A percentile compares a stretch with the other conserved stretches of the same genome.
These are phyloP conservation scores for Davidsoniella eucalypti DNA, from an alignment of 2,329 filamentous ascomycete genomes.

Conservation along the genomic window DNA sequence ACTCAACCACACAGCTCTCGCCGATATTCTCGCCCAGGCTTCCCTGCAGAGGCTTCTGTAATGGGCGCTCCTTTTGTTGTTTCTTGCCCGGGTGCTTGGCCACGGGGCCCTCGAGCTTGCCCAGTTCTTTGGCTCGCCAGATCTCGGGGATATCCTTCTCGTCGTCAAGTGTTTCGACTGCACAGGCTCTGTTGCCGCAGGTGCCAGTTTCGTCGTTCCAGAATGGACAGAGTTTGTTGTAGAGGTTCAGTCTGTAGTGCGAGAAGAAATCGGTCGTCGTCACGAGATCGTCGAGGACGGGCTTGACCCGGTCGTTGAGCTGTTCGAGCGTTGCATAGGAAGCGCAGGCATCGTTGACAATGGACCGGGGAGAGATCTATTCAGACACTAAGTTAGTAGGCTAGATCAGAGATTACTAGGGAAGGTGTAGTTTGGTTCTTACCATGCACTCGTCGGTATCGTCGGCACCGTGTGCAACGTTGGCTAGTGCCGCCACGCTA, in stretches of 20 bases:
- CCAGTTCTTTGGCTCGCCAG: constrained; percentile 82
- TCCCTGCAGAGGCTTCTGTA: constrained; percentile 58
- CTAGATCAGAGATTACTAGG: not conserved
- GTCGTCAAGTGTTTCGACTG: constrained; percentile 86
- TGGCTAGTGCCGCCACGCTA: not conserved
- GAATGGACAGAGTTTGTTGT: constrained; percentile 87
- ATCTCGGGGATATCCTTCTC: constrained; percentile 85
- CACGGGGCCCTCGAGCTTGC: constrained; percentile 79
- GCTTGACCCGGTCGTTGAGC: constrained; percentile 62
- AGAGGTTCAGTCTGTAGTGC: constrained; percentile 89
- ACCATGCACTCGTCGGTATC: constrained; percentile 6
- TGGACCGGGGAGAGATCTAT: constrained; percentile 75
- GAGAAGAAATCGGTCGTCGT: constrained; percentile 92
- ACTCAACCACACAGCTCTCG: constrained; percentile 93
- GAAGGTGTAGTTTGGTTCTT: constrained; percentile 9
- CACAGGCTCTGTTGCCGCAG: constrained; percentile 93
- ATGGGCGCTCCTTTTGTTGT: constrained; percentile 50
- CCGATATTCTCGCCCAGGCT: constrained; percentile 71
- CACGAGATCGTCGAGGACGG: constrained; percentile 65
- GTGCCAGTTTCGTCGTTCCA: constrained; percentile 88
- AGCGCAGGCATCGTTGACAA: constrained; percentile 85
- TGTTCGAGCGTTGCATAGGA: constrained; percentile 81
- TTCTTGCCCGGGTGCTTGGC: constrained; percentile 74
- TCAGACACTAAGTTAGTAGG: constrained; percentile 19
- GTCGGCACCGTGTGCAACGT: not conserved